Base-by-base conservation (phyloP, 2,329 filamentous ascomycete genomes). In the Rhynchosporium secalis region DNA sequence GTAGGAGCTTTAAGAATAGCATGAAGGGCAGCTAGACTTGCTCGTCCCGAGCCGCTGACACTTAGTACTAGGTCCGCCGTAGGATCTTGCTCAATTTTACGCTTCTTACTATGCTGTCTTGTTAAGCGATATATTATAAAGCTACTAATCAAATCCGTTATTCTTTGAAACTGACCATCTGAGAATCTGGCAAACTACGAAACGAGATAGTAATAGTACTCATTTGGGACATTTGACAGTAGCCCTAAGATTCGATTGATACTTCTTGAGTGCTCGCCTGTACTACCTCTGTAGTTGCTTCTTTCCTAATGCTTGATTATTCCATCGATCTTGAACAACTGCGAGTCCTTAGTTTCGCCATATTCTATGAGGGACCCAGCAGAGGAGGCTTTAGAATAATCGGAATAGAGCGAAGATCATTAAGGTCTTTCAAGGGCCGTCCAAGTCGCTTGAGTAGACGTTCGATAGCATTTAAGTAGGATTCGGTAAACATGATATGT, bases 201-300 rank as follows among this genome's bases (percentile, higher is more conserved):
- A 9, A 92, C 85, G 31, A 96, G 76, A 69, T 89, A 85, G 59
- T 88, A 87, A 70, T 96, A 92, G 68, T 90, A 93, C 62, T 88
- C 83, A 62, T 85, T 84, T 0, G 91, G 83, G 12, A 90, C 80
- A 73, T 96, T 91, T 1, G 91, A 89, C 29, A 96, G 72, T 9
- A 96, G 78, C 0, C 93, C 93, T 31, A 96, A 75, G 45, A 96
- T 87, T 43, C 93, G 85, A 75, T 96, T 96, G 70, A 96, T 85
- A 58, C 96, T 89, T 4, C 89, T 89, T 2, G 90, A 92, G 75
- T 96, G 90, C 63, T 90, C 85, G 1, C 87, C 88, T 10, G 80
- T 72, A 7, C 77, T 70, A 29, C 71, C 69, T 60, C 66, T 70
- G 12, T 28, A 40, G 51, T 12, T 8, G 51, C 51, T 41, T 41